phyloP scores from a whole-genome alignment of 176 grass and related monocot species.

The Carex parvula region DNA sequence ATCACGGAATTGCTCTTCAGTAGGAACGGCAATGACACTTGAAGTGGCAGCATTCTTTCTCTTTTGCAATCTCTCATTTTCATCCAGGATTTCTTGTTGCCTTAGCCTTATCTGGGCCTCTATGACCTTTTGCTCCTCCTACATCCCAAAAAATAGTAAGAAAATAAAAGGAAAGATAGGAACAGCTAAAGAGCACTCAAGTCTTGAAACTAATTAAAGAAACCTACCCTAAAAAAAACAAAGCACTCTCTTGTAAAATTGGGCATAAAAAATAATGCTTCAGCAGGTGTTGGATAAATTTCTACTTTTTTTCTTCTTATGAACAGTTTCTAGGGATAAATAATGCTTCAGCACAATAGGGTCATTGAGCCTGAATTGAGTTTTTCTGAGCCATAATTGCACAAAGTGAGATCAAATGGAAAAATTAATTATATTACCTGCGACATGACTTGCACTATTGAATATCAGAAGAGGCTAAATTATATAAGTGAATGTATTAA shows the following conservation, averaged over 20 bases:
- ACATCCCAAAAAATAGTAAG: background rate
- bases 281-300: background rate
- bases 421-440: background rate
- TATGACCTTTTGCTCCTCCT: conserved; percentile 98
- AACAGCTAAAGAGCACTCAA: background rate
- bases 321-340: background rate
- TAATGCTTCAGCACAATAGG: background rate
- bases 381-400: background rate
- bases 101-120: conserved; percentile 91
- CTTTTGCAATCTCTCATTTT: conserved; percentile 63
- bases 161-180: background rate
- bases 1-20: conserved; percentile 31
- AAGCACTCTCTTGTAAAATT: background rate
- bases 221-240: background rate
- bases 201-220: background rate
- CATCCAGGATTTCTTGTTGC: conserved; percentile 75
- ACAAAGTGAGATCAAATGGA: background rate
- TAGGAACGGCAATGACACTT: background rate
- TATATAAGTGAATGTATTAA: background rate
- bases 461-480: background rate
- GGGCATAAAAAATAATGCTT: background rate
- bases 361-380: background rate
- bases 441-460: background rate
- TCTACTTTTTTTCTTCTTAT: background rate
- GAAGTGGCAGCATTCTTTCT: conserved; percentile 33